Conservation (phyloP, 768 basidiomycete species). For the Tulasnella sp. region DNA sequence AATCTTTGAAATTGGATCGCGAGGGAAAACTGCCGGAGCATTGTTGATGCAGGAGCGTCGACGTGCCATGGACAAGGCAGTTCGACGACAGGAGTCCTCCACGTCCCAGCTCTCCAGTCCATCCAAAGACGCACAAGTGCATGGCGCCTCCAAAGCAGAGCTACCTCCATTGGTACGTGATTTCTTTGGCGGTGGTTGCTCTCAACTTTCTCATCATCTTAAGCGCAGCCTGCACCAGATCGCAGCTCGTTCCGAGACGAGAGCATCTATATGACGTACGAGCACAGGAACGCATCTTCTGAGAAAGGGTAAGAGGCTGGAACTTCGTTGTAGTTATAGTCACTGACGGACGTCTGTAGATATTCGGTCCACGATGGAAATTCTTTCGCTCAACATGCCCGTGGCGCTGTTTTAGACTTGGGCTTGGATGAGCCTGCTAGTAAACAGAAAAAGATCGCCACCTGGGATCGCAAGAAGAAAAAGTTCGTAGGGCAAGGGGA, state of each 20-base stretch:
- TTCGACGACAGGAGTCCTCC: neutral
- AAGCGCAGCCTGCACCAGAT: conserved; percentile 31
- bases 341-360: conserved; percentile 28
- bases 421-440: conserved; percentile 55
- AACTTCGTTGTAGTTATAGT: too few relatives aligned
- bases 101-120: neutral
- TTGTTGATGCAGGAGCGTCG: conserved; percentile 82
- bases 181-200: neutral
- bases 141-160: neutral
- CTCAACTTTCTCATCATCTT: neutral
- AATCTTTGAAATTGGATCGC: conserved; percentile 79
- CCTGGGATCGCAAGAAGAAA: conserved; percentile 95
- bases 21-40: conserved; percentile 50
- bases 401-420: conserved; percentile 69
- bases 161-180: neutral
- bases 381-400: conserved; percentile 74
- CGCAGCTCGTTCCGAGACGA: conserved; percentile 49
- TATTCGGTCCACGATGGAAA: conserved; percentile 86
- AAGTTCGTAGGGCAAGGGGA: conserved; percentile 76
- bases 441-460: conserved; percentile 39
- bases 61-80: conserved; percentile 44
- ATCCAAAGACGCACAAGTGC: neutral
- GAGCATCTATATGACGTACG: conserved; percentile 87
- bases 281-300: conserved; percentile 72
- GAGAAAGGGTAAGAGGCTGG: conserved; percentile 67